Evolutionary conservation across 345 rosid species (phyloP), one percentile per base, ranked within the genome.

Genomic region (Mercurialis annua): DNA sequence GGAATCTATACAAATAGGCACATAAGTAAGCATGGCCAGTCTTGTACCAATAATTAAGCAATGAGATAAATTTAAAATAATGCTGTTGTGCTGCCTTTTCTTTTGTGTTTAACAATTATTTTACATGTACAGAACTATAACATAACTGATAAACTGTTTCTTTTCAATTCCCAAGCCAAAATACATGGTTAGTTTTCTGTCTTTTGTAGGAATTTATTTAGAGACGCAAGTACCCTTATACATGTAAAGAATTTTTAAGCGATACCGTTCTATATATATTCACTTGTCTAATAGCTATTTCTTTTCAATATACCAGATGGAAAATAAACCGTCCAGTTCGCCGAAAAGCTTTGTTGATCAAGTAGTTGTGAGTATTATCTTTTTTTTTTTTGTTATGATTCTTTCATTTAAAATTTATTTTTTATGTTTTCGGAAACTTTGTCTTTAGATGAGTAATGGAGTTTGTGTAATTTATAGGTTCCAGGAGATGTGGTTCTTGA

Each of bases 401-500:
- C n/a, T 2, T 34, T 21, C 4, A 10, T 54, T 14, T 30, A 24
- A 17, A 27, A 0, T 69, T 72, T 15, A 5, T 29, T 21, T 47
- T 47, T 38, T 11, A 49, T 43, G 9, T 48, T 12, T 31, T 42
- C 36, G 34, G 4, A n/a, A 2, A 5, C 44, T 14, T 26, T n/a
- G n/a, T n/a, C n/a, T 4, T 42, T 16, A 5, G 10, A 33, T 9
- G 63, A 47, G 10, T 30, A 17, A 48, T 36, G 29, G 36, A 38
- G 1, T 1, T 10, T 66, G 3, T 20, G 34, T 52, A 33, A 26
- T n/a, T 24, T 43, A 59, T 73, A 92, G 96, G 84, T 90, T 59
- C 97, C 92, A 10, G 97, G 98, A 40, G 98, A 92, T 76, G 79
- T 90, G 69, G 87, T 90, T 67, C 80, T 92, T 67, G 91, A 88